Evolutionary conservation across 495 filamentous ascomycete genomes (phyloP).

Genomic region (Bryoglossum gracile): DNA sequence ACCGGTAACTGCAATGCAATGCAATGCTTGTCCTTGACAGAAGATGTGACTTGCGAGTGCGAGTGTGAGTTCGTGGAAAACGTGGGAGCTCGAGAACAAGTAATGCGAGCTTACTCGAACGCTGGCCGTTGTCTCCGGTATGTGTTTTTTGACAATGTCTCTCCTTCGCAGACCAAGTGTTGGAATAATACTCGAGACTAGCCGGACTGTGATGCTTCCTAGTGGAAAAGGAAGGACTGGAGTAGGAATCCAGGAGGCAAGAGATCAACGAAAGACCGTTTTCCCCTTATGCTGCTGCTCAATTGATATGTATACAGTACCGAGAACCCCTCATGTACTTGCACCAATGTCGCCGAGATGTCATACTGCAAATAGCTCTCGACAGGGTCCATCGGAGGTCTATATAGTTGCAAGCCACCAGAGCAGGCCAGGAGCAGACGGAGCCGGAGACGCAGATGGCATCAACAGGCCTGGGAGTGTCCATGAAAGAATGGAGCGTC

Average conservation of each 20-base stretch:
- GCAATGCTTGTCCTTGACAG: not conserved
- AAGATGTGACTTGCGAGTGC: too few species aligned
- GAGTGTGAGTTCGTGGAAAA: not conserved
- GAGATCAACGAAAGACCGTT: slow-evolving; percentile 21
- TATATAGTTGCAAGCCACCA: slow-evolving; percentile 24
- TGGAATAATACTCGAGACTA: too few species aligned
- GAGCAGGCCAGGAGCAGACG: not conserved
- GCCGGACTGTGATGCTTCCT: too few species aligned
- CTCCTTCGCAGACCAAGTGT: too few species aligned
- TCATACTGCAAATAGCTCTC: slow-evolving; percentile 17
- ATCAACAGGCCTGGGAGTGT: slow-evolving; percentile 1
- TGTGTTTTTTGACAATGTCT: too few species aligned
- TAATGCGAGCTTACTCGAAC: too few species aligned
- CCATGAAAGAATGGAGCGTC: not conserved
- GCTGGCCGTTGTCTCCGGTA: too few species aligned
- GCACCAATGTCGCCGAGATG: slow-evolving; percentile 19
- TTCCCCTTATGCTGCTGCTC: not conserved
- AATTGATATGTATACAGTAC: slow-evolving; percentile 21
- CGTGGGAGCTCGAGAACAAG: not conserved
- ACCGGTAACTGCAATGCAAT: not conserved
- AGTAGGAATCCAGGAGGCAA: slow-evolving; percentile 3
- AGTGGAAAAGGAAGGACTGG: slow-evolving; percentile 19
- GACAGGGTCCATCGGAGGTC: slow-evolving; percentile 15
- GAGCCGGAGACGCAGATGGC: not conserved
- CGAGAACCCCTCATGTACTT: slow-evolving; percentile 10